A percentile compares a stretch with the other conserved stretches of the same genome.
These are phyloP conservation scores for Ettlia oleoabundans DNA, from an alignment of 139 green algal species.

Conservation along the genomic window DNA sequence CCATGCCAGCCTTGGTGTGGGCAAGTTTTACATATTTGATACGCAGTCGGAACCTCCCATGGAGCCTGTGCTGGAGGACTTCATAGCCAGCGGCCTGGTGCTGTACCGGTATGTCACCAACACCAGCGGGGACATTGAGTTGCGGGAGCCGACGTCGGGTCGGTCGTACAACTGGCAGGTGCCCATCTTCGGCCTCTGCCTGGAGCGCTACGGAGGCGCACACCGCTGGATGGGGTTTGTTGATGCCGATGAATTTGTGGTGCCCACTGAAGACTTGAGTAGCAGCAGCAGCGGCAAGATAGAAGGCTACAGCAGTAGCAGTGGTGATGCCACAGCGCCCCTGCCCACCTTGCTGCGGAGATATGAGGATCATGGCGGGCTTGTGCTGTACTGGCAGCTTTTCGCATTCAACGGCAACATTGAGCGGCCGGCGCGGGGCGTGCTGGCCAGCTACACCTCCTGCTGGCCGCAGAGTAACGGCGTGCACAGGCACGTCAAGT, in stretches of 20 bases:
- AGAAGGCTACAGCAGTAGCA: background rate
- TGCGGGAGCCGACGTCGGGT: background rate
- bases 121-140: background rate
- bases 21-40: constrained; percentile 36
- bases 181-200: constrained; percentile 16
- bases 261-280: background rate
- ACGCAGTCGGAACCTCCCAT: background rate
- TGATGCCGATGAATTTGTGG: constrained; percentile 29
- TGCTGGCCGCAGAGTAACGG: background rate
- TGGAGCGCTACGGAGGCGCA: background rate
- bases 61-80: constrained; percentile 16
- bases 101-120: constrained; percentile 16
- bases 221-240: constrained; percentile 34
- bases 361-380: background rate
- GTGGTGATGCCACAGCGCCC: background rate
- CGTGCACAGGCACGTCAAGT: background rate
- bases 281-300: background rate
- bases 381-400: constrained; percentile 22
- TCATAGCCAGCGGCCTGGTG: constrained; percentile 25
- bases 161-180: constrained; percentile 28
- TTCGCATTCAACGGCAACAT: constrained; percentile 4
- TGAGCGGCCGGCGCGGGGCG: background rate
- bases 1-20: constrained; percentile 9
- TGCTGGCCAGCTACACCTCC: constrained; percentile 25
- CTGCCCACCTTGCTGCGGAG: constrained; percentile 13